phyloP scores from a whole-genome alignment of 2,329 filamentous ascomycete species.

The Diaporthe ampelina region DNA sequence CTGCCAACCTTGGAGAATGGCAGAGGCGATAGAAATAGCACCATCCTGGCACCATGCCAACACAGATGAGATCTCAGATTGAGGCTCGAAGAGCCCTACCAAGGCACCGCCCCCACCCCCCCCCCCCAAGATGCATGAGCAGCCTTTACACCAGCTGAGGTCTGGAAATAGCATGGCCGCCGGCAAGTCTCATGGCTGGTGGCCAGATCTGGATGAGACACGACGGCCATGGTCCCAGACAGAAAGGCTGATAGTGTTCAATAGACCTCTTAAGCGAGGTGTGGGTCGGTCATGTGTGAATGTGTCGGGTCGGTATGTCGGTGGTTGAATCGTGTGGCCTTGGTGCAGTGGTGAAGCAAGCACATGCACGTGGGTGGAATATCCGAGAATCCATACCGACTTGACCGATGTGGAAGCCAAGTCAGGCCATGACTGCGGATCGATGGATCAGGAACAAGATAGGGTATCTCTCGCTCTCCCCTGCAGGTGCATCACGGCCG shows the following conservation, averaged over 20 bases:
- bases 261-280: slow-evolving; percentile 3
- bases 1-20: not conserved
- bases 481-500: slow-evolving; percentile 1
- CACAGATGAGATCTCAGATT: slow-evolving; percentile 13
- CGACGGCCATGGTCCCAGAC: not conserved
- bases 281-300: not conserved
- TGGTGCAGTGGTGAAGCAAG: not conserved
- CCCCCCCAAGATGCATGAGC: not conserved
- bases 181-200: not conserved
- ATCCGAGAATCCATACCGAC: not conserved
- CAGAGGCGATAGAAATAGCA: slow-evolving; percentile 11
- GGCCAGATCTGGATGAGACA: not conserved
- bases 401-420: not conserved
- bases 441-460: not conserved
- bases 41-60: slow-evolving; percentile 8
- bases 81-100: not conserved
- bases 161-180: not conserved
- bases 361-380: slow-evolving; percentile 4
- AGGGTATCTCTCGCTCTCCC: not conserved
- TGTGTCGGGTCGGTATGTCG: not conserved
- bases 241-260: not conserved
- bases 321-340: not conserved
- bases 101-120: not conserved
- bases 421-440: slow-evolving; percentile 10
- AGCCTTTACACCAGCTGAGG: not conserved